A percentile compares a stretch with the other conserved stretches of the same genome.
These are phyloP conservation scores for Curvularia spicifera DNA, from an alignment of 2,329 filamentous ascomycete species.

Conservation along the genomic window DNA sequence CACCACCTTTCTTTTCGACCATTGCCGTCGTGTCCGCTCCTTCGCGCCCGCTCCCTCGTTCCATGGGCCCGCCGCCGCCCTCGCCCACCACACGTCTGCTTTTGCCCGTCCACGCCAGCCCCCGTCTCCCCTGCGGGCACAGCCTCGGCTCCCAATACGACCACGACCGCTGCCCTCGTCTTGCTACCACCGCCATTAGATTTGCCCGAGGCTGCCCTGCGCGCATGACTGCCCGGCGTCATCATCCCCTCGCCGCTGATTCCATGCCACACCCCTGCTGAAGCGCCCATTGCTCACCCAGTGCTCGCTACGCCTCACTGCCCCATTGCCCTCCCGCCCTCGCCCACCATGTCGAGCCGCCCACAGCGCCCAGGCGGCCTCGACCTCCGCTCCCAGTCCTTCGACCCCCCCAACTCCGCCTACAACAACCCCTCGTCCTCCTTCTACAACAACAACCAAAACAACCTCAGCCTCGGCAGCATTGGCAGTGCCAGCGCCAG, in stretches of 20 bases:
- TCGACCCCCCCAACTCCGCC: slow-evolving; percentile 35
- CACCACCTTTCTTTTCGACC: slow-evolving; percentile 10
- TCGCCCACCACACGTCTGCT: slow-evolving; percentile 3
- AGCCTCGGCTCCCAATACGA: slow-evolving; percentile 12
- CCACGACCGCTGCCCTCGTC: not conserved
- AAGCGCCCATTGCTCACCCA: slow-evolving; percentile 1
- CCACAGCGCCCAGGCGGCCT: slow-evolving; percentile 42
- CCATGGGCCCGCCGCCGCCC: slow-evolving; percentile 9
- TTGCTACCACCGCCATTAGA: slow-evolving; percentile 17
- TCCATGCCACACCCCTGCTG: slow-evolving; percentile 34
- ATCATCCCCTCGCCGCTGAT: slow-evolving; percentile 26
- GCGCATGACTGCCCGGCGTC: slow-evolving; percentile 43
- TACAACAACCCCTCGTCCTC: slow-evolving; percentile 16
- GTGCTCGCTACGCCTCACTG: too few species aligned
- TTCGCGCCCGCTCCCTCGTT: slow-evolving; percentile 31
- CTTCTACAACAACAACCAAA: not conserved
- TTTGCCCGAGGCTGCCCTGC: slow-evolving; percentile 35
- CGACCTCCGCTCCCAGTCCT: slow-evolving; percentile 43
- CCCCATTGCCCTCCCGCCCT: slow-evolving; percentile 6
- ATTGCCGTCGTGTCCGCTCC: slow-evolving; percentile 39
- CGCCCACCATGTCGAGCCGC: slow-evolving; percentile 37
- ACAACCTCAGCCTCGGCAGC: slow-evolving; percentile 17
- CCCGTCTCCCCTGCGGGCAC: slow-evolving; percentile 19
- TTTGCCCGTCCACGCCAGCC: slow-evolving; percentile 5
- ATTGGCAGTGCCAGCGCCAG: slow-evolving; percentile 36